These are phyloP conservation scores for Peterozyma xylosa DNA, from an alignment of 805 yeast species.

Conservation along the genomic window DNA sequence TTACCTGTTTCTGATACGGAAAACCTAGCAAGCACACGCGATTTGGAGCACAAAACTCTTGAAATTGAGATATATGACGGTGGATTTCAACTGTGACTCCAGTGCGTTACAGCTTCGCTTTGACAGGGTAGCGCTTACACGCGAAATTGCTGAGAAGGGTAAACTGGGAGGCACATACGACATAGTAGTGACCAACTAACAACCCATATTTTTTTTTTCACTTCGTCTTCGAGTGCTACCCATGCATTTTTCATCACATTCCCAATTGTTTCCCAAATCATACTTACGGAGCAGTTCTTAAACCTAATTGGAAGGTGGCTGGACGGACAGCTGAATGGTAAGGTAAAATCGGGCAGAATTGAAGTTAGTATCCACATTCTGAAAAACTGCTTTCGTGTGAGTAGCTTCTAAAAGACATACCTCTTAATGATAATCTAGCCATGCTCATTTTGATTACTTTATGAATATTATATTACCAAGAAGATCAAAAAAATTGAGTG, in stretches of 20 bases:
- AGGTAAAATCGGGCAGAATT: background rate
- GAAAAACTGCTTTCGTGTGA: slow-evolving; percentile 15
- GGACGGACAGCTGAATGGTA: slow-evolving; percentile 24
- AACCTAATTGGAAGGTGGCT: slow-evolving; percentile 14
- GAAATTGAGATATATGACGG: too few species aligned
- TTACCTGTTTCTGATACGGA: too few species aligned
- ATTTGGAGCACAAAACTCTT: too few species aligned
- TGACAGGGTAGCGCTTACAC: too few species aligned
- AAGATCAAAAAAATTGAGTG: too few species aligned
- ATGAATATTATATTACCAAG: slow-evolving; percentile 1
- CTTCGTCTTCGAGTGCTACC: background rate
- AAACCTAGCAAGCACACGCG: too few species aligned
- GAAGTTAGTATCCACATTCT: background rate
- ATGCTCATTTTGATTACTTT: slow-evolving; percentile 12
- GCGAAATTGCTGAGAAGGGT: too few species aligned
- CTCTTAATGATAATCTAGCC: slow-evolving; percentile 21
- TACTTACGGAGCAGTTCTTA: slow-evolving; percentile 20
- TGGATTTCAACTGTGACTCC: too few species aligned
- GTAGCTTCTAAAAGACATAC: slow-evolving; percentile 15
- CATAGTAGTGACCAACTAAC: too few species aligned
- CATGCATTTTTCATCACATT: background rate
- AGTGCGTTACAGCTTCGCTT: too few species aligned
- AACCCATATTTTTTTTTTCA: too few species aligned
- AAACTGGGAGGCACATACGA: too few species aligned
- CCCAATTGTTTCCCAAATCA: background rate